Conservation (phyloP, 1,284 basidiomycete species). For the Ceratobasidium sp. region DNA sequence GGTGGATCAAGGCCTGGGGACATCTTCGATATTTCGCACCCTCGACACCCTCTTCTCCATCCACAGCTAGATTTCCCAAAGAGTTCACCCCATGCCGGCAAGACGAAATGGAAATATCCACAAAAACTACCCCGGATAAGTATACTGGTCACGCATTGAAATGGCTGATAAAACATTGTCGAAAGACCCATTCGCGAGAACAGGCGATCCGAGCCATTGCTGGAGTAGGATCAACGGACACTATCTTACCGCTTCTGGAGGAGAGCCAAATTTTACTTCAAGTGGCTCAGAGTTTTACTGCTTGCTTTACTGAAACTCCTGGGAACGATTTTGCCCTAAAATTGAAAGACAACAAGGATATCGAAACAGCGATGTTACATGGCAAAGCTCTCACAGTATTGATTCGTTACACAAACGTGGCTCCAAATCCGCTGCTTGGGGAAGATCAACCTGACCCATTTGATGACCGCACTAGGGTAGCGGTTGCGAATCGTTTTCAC, state of each 20-base stretch:
- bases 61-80: no score
- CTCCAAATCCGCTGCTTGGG: no score
- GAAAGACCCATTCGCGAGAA: no score
- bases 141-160: no score
- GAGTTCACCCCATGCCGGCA: background rate
- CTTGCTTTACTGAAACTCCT: background rate
- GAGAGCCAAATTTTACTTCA: background rate
- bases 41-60: no score
- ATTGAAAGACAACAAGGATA: background rate
- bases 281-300: constrained; percentile 15
- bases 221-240: background rate
- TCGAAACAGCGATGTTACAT: background rate
- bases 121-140: background rate
- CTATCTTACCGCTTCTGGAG: background rate
- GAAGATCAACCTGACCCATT: background rate
- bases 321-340: background rate
- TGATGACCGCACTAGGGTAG: background rate
- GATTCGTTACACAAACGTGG: background rate
- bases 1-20: background rate
- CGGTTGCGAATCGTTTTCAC: background rate
- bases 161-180: no score
- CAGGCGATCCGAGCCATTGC: background rate
- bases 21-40: background rate
- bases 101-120: background rate
- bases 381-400: background rate